Conservation (phyloP, 2,329 filamentous ascomycete species). For the Chrysoporthe deuterocubensis region DNA sequence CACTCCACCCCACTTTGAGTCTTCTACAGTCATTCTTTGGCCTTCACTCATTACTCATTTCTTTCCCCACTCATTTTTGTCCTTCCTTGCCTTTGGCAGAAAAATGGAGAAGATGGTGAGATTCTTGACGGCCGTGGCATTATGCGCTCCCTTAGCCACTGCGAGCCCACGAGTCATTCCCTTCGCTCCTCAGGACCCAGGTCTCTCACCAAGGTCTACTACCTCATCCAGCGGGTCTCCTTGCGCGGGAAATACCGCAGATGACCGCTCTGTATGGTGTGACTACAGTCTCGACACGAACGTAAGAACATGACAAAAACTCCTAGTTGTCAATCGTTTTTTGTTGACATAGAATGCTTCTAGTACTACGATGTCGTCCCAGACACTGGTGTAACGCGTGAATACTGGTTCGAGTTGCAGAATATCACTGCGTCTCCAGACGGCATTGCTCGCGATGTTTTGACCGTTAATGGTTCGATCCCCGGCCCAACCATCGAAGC, state of each 20-base stretch:
- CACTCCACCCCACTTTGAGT: neutral
- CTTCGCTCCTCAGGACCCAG: neutral
- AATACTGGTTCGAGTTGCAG: slow-evolving; percentile 50
- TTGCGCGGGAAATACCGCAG: slow-evolving; percentile 33
- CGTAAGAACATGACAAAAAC: neutral
- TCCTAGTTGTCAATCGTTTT: neutral
- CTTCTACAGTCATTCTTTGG: neutral
- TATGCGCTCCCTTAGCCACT: neutral
- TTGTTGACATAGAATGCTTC: neutral
- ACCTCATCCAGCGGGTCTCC: neutral
- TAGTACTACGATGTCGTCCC: slow-evolving; percentile 46
- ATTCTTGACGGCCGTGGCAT: neutral
- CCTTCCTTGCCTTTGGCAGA: neutral
- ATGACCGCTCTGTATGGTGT: slow-evolving; percentile 40
- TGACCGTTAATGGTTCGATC: slow-evolving; percentile 59
- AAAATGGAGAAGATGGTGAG: neutral
- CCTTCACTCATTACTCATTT: neutral
- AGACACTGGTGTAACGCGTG: slow-evolving; percentile 54
- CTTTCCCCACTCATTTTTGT: neutral
- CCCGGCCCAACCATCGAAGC: slow-evolving; percentile 29
- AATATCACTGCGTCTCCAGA: slow-evolving; percentile 49
- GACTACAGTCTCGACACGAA: slow-evolving; percentile 40
- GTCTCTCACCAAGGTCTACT: neutral
- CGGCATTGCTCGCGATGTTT: slow-evolving; percentile 44
- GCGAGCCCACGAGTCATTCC: neutral